Evolutionary conservation across 2,329 filamentous ascomycete genomes (phyloP).

Genomic region (Beauveria caledonica): DNA sequence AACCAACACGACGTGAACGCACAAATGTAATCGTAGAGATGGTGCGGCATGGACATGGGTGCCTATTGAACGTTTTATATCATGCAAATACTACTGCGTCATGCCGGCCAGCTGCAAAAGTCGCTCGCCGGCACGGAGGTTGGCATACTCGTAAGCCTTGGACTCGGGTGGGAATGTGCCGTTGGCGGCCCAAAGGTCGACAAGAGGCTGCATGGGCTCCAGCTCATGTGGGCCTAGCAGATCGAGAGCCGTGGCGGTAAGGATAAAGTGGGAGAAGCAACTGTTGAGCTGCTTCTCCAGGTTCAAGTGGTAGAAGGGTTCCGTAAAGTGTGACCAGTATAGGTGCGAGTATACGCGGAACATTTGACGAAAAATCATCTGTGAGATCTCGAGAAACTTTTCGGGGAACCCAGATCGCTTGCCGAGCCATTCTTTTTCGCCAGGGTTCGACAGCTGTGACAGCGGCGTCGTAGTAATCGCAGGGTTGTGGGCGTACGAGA

Average conservation of each 20-base stretch:
- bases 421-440: conserved; percentile 71
- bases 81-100: conserved; percentile 16
- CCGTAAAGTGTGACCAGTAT: conserved; percentile 90
- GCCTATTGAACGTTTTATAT: background rate
- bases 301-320: conserved; percentile 77
- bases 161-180: conserved; percentile 76
- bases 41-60: background rate
- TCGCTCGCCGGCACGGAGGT: conserved; percentile 50
- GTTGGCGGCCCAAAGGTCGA: conserved; percentile 85
- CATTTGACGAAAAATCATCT: conserved; percentile 94
- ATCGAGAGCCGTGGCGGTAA: conserved; percentile 70
- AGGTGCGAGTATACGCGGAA: conserved; percentile 97
- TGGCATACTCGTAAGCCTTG: conserved; percentile 58
- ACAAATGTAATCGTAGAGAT: conserved; percentile 8
- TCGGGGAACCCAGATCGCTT: conserved; percentile 89
- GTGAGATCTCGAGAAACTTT: conserved; percentile 82
- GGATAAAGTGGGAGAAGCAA: conserved; percentile 78
- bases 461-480: conserved; percentile 51
- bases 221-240: conserved; percentile 84
- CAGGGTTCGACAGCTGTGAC: conserved; percentile 51
- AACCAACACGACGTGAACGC: background rate
- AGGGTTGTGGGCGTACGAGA: conserved; percentile 58
- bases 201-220: conserved; percentile 90
- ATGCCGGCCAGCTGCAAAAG: conserved; percentile 42
- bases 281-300: conserved; percentile 76